phyloP scores from a whole-genome alignment of 495 filamentous ascomycete species.

The Talaromyces wortmannii region DNA sequence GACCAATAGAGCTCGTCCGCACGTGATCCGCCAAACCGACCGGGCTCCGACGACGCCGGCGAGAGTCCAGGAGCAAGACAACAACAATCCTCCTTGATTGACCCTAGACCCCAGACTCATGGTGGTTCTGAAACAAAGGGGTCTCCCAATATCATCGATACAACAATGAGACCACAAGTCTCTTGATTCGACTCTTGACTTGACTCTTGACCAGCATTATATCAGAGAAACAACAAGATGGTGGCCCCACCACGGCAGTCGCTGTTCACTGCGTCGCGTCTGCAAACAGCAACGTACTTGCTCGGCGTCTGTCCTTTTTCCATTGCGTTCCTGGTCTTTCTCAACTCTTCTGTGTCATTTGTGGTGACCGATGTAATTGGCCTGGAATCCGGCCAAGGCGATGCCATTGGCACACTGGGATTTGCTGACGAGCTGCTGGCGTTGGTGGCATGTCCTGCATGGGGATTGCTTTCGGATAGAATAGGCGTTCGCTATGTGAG shows the following conservation, averaged over 20 bases:
- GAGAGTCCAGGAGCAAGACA: no score
- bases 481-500: constrained; percentile 69
- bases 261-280: constrained; percentile 55
- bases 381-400: constrained; percentile 66
- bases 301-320: constrained; percentile 87
- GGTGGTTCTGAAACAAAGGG: not conserved
- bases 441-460: constrained; percentile 81
- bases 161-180: not conserved
- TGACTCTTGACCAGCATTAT: not conserved
- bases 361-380: constrained; percentile 89
- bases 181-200: not conserved
- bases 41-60: no score
- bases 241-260: constrained; percentile 26
- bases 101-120: not conserved
- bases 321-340: constrained; percentile 95
- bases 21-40: no score
- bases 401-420: constrained; percentile 87
- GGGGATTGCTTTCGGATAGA: constrained; percentile 88
- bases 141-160: no score
- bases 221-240: not conserved
- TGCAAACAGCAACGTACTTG: constrained; percentile 80
- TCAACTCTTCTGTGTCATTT: constrained; percentile 90
- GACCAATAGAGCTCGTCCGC: no score
- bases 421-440: constrained; percentile 94
- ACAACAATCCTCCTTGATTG: no score